Evolutionary conservation across 1,284 basidiomycete genomes (phyloP).

Genomic region (Thelephora terrestris): DNA sequence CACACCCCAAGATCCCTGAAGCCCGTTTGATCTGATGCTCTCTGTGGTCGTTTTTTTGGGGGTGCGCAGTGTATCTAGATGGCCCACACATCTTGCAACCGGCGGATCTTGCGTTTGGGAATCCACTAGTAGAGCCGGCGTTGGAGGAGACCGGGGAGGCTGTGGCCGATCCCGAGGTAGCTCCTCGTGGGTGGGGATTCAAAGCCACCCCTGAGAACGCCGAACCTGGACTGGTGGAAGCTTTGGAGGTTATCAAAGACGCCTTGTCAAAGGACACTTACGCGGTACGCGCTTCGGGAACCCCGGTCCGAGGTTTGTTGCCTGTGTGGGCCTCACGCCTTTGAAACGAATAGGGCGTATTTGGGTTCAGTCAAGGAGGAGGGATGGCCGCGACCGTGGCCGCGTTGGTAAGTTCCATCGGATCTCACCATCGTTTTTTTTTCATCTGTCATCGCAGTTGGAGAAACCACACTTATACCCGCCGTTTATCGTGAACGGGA

Average conservation of each 20-base stretch:
- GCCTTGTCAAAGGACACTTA: conserved; percentile 41
- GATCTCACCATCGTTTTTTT: background rate
- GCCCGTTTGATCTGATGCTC: background rate
- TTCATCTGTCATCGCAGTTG: conserved; percentile 24
- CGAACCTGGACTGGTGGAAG: conserved; percentile 48
- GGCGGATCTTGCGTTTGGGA: conserved; percentile 43
- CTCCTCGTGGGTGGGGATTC: conserved; percentile 74
- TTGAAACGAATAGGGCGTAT: conserved; percentile 48
- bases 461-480: conserved; percentile 49
- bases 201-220: conserved; percentile 40
- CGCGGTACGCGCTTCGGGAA: conserved; percentile 43
- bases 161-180: conserved; percentile 48
- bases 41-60: conserved; percentile 4
- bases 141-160: conserved; percentile 41
- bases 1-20: no score
- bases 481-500: conserved; percentile 54
- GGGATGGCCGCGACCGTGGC: conserved; percentile 68
- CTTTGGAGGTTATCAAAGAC: conserved; percentile 39
- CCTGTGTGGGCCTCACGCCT: background rate
- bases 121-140: conserved; percentile 13
- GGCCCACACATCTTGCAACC: conserved; percentile 67
- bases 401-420: conserved; percentile 49
- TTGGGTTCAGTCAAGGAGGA: conserved; percentile 84
- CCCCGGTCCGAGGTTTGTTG: background rate
- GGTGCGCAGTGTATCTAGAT: conserved; percentile 64